phyloP scores from a whole-genome alignment of 441 rosid genomes.

The Manihot esculenta region DNA sequence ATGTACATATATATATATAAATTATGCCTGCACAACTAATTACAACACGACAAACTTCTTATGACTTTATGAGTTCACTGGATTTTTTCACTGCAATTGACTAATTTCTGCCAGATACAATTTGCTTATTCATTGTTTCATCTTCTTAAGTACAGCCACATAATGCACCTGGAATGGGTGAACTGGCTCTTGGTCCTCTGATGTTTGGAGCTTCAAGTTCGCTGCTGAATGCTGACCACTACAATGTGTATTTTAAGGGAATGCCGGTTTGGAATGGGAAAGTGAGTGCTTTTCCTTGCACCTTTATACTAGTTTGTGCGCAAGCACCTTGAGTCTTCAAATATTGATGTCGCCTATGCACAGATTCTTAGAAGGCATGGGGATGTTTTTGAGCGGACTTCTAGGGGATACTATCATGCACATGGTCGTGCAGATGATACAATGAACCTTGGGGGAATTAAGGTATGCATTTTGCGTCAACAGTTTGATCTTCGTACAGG shows the following conservation, averaged over 20 bases:
- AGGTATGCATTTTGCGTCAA: constrained; percentile 45
- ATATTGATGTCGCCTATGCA: constrained; percentile 7
- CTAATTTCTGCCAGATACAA: neutral
- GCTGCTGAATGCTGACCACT: constrained; percentile 75
- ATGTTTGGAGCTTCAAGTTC: constrained; percentile 84
- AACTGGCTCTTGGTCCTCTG: constrained; percentile 74
- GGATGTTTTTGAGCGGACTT: constrained; percentile 75
- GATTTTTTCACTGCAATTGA: neutral
- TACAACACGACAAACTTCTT: neutral
- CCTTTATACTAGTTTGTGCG: constrained; percentile 6
- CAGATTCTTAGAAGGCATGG: constrained; percentile 90
- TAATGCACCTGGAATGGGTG: constrained; percentile 66
- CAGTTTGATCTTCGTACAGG: neutral
- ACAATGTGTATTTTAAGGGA: constrained; percentile 71
- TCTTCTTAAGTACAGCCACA: constrained; percentile 49
- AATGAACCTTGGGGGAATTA: constrained; percentile 96
- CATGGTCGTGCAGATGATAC: constrained; percentile 97
- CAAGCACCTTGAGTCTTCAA: constrained; percentile 7
- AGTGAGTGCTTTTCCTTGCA: constrained; percentile 34
- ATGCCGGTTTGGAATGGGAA: constrained; percentile 79
- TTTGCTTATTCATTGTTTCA: constrained; percentile 7
- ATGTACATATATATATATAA: neutral
- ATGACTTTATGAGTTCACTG: neutral
- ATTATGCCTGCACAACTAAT: neutral
- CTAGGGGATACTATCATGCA: constrained; percentile 83